Conservation (phyloP, 1,284 basidiomycete genomes). For the Pterulicium gracile region DNA sequence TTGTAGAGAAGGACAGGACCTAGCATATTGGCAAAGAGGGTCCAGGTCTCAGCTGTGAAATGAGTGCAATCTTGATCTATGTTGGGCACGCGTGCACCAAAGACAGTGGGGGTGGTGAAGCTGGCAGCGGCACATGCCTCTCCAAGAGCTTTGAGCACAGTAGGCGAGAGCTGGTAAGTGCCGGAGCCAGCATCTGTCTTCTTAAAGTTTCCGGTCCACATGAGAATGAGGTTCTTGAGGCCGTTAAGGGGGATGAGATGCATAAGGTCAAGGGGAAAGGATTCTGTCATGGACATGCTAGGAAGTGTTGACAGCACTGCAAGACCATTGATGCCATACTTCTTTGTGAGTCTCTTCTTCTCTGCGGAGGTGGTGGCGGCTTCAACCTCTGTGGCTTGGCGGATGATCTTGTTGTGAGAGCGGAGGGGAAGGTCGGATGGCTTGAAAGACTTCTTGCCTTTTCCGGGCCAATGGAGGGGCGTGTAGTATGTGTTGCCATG, state of each 20-base stretch:
- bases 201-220: constrained; percentile 31
- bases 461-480: constrained; percentile 18
- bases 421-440: constrained; percentile 25
- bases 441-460: constrained; percentile 17
- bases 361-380: constrained; percentile 14
- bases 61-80: constrained; percentile 18
- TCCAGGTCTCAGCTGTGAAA: constrained; percentile 19
- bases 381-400: constrained; percentile 23
- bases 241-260: constrained; percentile 33
- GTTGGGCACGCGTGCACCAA: constrained; percentile 26
- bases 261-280: constrained; percentile 38
- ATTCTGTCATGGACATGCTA: constrained; percentile 26
- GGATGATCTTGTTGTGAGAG: constrained; percentile 21
- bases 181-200: constrained; percentile 21
- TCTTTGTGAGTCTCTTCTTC: constrained; percentile 18
- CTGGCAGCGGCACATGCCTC: constrained; percentile 17
- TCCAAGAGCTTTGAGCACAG: constrained; percentile 30
- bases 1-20: too few species aligned
- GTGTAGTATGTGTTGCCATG: constrained; percentile 22
- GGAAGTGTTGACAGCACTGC: constrained; percentile 21
- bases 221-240: constrained; percentile 24
- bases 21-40: too few species aligned
- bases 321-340: constrained; percentile 30
- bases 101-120: constrained; percentile 26
- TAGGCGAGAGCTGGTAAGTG: constrained; percentile 18